A percentile compares a stretch with the other conserved stretches of the same genome.
Evolutionary conservation across 352 stramenopile species (phyloP).

Genomic region (Pythium sp.): DNA sequence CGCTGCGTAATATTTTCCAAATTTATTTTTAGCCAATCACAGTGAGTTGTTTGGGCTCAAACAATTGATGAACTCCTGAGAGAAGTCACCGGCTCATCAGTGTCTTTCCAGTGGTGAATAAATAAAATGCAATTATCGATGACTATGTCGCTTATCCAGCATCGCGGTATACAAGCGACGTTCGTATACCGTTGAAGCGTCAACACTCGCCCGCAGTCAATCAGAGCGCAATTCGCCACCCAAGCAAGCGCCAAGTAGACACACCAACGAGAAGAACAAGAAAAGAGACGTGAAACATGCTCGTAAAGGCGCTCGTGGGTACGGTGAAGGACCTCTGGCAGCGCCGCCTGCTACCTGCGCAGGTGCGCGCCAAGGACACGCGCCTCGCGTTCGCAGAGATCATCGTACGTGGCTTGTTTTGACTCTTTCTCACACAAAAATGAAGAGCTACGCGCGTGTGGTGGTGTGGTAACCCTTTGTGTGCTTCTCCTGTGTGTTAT

Average conservation of each 20-base stretch:
- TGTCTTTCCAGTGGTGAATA: too few relatives aligned
- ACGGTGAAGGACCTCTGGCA: constrained; percentile 44
- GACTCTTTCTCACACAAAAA: background rate
- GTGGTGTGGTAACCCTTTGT: background rate
- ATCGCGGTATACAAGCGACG: too few relatives aligned
- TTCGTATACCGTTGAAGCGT: constrained; percentile 4
- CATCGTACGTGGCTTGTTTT: constrained; percentile 29
- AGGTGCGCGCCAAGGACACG: constrained; percentile 50
- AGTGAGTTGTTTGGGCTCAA: too few relatives aligned
- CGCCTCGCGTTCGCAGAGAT: constrained; percentile 55
- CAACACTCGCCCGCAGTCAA: background rate
- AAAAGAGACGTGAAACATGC: constrained; percentile 15
- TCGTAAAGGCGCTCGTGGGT: constrained; percentile 41
- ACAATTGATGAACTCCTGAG: too few relatives aligned
- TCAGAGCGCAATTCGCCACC: background rate
- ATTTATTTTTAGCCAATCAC: too few relatives aligned
- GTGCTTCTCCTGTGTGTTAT: background rate
- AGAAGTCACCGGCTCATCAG: too few relatives aligned
- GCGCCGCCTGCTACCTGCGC: constrained; percentile 36
- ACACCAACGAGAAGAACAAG: background rate
- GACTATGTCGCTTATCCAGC: too few relatives aligned
- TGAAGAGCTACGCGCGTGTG: background rate
- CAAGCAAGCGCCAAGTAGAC: background rate
- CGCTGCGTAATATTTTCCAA: too few relatives aligned
- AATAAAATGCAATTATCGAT: too few relatives aligned